Percentiles rank a stretch among this genome's conserved stretches.
Conservation (phyloP, 306 rosid species). For the Trifolium pratense region DNA sequence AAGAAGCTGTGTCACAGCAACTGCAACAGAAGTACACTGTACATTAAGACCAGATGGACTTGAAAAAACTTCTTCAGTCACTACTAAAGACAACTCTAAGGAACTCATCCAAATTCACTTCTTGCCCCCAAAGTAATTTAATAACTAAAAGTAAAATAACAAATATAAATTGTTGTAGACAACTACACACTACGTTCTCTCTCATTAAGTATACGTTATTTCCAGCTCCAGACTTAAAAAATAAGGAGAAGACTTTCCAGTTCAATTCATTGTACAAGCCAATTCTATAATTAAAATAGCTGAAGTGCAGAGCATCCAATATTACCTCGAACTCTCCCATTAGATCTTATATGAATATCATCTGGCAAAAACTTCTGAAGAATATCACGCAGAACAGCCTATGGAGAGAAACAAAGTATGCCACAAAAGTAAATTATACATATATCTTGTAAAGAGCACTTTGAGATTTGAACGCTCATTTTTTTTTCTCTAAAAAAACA, state of each 20-base stretch:
- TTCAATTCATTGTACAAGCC: constrained; percentile 21
- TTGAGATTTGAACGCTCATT: constrained; percentile 9
- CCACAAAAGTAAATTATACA: neutral
- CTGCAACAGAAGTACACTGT: constrained; percentile 50
- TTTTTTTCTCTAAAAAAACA: no score
- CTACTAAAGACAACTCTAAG: constrained; percentile 12
- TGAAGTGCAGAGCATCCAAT: constrained; percentile 18
- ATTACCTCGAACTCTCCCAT: constrained; percentile 92
- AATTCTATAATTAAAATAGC: constrained; percentile 6
- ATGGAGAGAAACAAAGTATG: constrained; percentile 32
- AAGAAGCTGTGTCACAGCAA: constrained; percentile 90
- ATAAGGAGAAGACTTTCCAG: neutral
- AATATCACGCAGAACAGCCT: constrained; percentile 93
- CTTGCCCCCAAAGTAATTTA: constrained; percentile 1
- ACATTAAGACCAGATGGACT: constrained; percentile 12
- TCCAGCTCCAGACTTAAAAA: neutral
- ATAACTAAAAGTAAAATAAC: neutral
- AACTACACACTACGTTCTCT: neutral
- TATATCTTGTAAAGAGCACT: neutral
- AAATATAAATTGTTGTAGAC: neutral
- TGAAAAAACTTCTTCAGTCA: neutral
- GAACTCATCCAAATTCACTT: constrained; percentile 5
- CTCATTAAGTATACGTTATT: neutral
- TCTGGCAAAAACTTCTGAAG: constrained; percentile 82
- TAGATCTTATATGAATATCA: constrained; percentile 77